Evolutionary conservation across 108 stramenopile genomes (phyloP), one percentile per base, ranked within the genome.

Genomic region (Seminavis robusta): DNA sequence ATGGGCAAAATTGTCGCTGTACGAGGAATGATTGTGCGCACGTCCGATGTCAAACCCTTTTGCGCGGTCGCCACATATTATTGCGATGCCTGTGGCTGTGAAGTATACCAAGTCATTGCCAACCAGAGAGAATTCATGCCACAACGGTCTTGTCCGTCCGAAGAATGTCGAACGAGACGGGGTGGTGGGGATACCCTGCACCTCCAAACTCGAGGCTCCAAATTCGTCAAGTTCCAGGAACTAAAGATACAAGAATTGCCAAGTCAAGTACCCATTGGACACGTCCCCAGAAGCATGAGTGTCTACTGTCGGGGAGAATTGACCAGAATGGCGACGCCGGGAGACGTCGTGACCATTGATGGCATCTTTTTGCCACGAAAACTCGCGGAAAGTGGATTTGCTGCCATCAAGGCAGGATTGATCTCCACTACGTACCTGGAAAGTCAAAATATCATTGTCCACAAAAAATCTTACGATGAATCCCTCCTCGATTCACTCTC

Each of bases 171-270:
- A 19, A 47, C 65, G 41, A 47, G 49, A 28, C 56, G 31, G 10
- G 32, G 26, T 36, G 43, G 61, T 13, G 27, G 36, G 27, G 80
- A 83, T 31, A 83, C 87, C 11, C 42, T 95, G 38, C 80, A 88
- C 47, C 62, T 91, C 23, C 95, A 98, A 71, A 96, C 97, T 4
- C 78, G 98, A 10, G 97, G 97, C 24, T 84, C 81, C 63, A 96
- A 95, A 54, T 99, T 98, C 79, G 72, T 83, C 59, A 95, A 95
- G 54, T 97, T 93, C 69, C 99, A 99, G 71, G 97, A 98, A 76
- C 51, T 97, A 6, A 86, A 94, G 59, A 56, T 98, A 16, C 99
- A 99, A 75, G 99, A 99, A 74, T 62, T 98, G 17, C 98, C 98
- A 1, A 61, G 52, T 28, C 98, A 98, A 65, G 97, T 99, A 3